These are phyloP conservation scores for Crassisporium funariophilum DNA, from an alignment of 768 basidiomycete species.

Conservation along the genomic window DNA sequence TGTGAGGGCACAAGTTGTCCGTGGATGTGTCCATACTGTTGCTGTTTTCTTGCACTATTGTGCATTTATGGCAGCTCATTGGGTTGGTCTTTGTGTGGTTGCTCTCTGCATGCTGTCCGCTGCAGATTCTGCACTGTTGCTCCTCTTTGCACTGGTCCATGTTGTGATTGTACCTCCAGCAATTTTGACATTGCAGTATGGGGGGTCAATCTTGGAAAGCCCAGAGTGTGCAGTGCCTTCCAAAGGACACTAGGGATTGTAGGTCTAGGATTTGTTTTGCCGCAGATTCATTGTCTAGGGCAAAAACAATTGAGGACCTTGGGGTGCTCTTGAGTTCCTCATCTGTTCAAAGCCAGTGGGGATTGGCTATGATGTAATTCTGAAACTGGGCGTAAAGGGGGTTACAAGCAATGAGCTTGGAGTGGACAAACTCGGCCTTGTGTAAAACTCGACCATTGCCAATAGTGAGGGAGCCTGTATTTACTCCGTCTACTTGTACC, in stretches of 20 bases:
- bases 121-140: conserved; percentile 6
- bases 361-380: conserved; percentile 7
- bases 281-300: conserved; percentile 6
- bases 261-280: conserved; percentile 9
- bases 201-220: too few relatives aligned
- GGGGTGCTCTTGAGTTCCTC: conserved; percentile 9
- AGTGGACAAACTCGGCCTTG: conserved; percentile 8
- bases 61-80: too few relatives aligned
- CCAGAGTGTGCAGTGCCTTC: too few relatives aligned
- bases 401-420: conserved; percentile 12
- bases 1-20: too few relatives aligned
- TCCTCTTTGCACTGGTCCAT: too few relatives aligned
- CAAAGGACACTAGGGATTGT: too few relatives aligned
- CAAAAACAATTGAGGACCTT: conserved; percentile 12
- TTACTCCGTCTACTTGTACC: conserved; percentile 17
- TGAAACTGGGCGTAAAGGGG: conserved; percentile 8
- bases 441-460: neutral
- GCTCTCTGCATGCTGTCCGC: neutral
- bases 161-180: too few relatives aligned
- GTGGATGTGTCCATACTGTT: too few relatives aligned
- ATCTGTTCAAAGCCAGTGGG: conserved; percentile 11
- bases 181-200: too few relatives aligned
- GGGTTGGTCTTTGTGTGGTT: neutral
- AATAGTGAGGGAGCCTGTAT: conserved; percentile 5
- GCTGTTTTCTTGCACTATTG: too few relatives aligned